Base-by-base conservation (phyloP, 371 early-diverging fungal genomes). In the Zopfochytrium polystomum region DNA sequence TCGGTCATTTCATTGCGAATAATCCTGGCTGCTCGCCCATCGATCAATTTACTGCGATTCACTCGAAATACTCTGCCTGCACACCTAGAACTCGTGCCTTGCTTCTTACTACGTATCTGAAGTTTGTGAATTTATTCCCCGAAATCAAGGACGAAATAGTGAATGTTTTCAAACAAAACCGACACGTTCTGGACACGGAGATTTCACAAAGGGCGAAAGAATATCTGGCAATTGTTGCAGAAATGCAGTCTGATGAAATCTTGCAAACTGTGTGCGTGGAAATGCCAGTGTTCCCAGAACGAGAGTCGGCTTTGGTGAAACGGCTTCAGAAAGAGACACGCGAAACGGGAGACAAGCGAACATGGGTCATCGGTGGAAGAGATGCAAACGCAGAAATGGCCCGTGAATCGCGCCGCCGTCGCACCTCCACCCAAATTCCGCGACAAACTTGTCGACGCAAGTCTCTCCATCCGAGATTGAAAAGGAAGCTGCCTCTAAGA, bases 181-280 rank as follows among this genome's bases (percentile, higher is more conserved):
- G 87, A 31, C 84, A 89, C 58, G 93, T 92, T 0, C 67, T 95
- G 59, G 96, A 96, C 70, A 85, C 89, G 1, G 98, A 98, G 77
- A 71, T 98, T 25, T 96, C 95, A 72, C 96, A 97, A 68, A 85
- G 98, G 35, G 96, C 97, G 0, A 90, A 90, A 62, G 98, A 98
- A 74, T 98, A 97, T 74, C 81, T 93, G 46, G 83, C 92, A 1
- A 78, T 98, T 44, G 38, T 38, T 7, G n/a, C n/a, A n/a, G 87
- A 85, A 0, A 76, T 87, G 76, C 86, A 89, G 2, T 83, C 85
- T 15, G 93, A 92, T 22, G 92, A 90, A n/a, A 75, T 97, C 55
- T 67, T 98, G 6, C 90, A 90, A 46, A 87, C 88, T 0, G 90
- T 95, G 23, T 95, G 94, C 65, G 97, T 95, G 57, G 94, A 95